phyloP scores from a whole-genome alignment of 139 green algal genomes.

The Coccomyxa sp. region DNA sequence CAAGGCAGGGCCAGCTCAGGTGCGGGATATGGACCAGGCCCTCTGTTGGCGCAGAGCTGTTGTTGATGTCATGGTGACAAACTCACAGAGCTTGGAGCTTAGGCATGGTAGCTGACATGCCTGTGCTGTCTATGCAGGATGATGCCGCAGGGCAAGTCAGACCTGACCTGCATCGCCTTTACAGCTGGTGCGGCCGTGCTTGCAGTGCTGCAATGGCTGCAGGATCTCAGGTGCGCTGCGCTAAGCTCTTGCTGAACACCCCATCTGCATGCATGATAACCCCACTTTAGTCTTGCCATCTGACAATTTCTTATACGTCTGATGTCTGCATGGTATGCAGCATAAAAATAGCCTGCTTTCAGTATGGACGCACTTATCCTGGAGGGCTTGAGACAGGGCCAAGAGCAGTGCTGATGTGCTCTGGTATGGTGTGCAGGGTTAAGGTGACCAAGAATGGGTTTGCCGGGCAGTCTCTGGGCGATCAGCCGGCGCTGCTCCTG shows the following conservation, averaged over 20 bases:
- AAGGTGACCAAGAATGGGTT: constrained; percentile 3
- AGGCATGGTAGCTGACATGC: neutral
- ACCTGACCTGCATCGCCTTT: constrained; percentile 22
- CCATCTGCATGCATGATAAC: too few relatives aligned
- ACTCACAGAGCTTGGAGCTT: neutral
- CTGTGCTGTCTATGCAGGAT: neutral
- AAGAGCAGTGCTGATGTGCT: too few relatives aligned
- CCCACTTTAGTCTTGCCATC: too few relatives aligned
- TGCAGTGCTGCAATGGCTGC: constrained; percentile 37
- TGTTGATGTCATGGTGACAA: too few relatives aligned
- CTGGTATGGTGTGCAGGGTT: neutral
- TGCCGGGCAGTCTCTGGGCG: neutral
- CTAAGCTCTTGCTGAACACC: too few relatives aligned
- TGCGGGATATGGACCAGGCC: neutral
- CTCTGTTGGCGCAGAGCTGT: neutral
- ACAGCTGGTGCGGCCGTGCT: constrained; percentile 34
- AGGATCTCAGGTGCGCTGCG: constrained; percentile 16
- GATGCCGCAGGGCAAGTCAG: neutral
- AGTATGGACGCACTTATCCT: too few relatives aligned
- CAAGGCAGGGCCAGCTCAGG: constrained; percentile 17
- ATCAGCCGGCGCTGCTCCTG: constrained; percentile 9
- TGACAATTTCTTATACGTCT: too few relatives aligned
- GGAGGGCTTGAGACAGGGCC: too few relatives aligned
- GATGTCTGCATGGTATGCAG: too few relatives aligned
- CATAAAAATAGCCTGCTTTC: too few relatives aligned